Evolutionary conservation across 177 flowering plant genomes (phyloP), one percentile per base, ranked within the genome.

Genomic region (Vitis hybrid): DNA sequence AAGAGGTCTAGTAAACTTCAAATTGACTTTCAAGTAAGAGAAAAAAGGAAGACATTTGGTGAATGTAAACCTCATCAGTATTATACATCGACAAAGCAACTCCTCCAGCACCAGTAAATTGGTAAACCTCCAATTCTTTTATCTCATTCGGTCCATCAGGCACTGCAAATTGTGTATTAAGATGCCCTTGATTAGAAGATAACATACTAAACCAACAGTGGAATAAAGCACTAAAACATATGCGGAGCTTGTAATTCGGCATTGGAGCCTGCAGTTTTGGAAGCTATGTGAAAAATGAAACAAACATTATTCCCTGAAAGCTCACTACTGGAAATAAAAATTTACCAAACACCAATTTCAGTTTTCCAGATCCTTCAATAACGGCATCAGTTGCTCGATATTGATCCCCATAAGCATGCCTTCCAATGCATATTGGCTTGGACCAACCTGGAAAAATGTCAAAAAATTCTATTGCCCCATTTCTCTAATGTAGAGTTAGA

Each of bases 331-430:
- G n/a, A 60, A 47, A 55, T 24, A 49, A 60, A 12, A 69, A 8
- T n/a, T 4, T 5, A 19, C 2, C 8, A 49, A 51, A 65, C 14
- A 53, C 5, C 12, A 17, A 7, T 33, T 15, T 15, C 9, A 7
- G 89, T 75, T 87, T 94, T 28, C 98, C 98, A 65, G 93, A 73
- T 79, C 97, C 98, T 78, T 85, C 81, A 49, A 94, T 86, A 6
- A 94, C 94, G 38, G 89, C 11, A 79, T 94, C 98, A 70, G 98
- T 92, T 13, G 99, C 99, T 31, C 88, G 78, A 77, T 95, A 93
- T 71, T 95, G 99, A 77, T 95, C 99, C 76, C 97, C 99, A 85
- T 90, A 95, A 69, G 99, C 99, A 78, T 95, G 98, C 72, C 99
- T 89, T 74, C 99, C 99, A 65, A 95, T 90, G 88, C 99, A 95